Evolutionary conservation across 2,329 filamentous ascomycete genomes (phyloP), one percentile per base, ranked within the genome.

Genomic region (Proliferodiscus dingleyae): DNA sequence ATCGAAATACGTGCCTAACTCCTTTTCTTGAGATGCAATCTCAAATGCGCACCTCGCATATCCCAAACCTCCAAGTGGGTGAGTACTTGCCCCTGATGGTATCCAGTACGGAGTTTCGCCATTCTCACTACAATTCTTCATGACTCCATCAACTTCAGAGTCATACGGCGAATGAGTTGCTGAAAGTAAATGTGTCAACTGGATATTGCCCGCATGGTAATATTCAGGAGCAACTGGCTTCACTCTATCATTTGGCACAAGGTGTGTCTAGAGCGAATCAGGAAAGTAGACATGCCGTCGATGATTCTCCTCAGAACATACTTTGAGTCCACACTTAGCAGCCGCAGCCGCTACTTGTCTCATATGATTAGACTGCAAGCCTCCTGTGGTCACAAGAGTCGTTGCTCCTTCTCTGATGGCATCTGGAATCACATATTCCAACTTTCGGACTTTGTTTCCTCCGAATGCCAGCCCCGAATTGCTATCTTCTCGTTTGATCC

Each of bases 11-110:
- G 34, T 37, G 19, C 23, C 19, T 10, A 37, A 21, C 9, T 37
- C 34, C 15, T 9, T 15, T 19, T 37, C 19, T 18, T 37, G 9
- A 10, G 19, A 37, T 6, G 19, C 19, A 2, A 45, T n/a, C 37
- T 45, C 43, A 16, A 41, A 45, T 21, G 43, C 43, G 19, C 30
- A 45, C 5, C 36, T 26, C n/a, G 37, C 36, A 32, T 45, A 45
- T 5, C 43, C 43, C 3, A 45, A 19, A 2, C 43, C 43, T 5
- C 37, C 43, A 22, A 45, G 28, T 6, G 36, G 28, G 10, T 45
- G 43, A 10, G 30, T 11, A 18, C 36, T 39, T 22, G 28, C 30
- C 4, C 43, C 43, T 7, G 36, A 19, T 6, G 37, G 43, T n/a
- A 45, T 45, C 37, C 43, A 45, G 11, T 45, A 41, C 10, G 37